These are phyloP conservation scores for Pichia exigua DNA, from an alignment of 805 yeast genomes.

Conservation along the genomic window DNA sequence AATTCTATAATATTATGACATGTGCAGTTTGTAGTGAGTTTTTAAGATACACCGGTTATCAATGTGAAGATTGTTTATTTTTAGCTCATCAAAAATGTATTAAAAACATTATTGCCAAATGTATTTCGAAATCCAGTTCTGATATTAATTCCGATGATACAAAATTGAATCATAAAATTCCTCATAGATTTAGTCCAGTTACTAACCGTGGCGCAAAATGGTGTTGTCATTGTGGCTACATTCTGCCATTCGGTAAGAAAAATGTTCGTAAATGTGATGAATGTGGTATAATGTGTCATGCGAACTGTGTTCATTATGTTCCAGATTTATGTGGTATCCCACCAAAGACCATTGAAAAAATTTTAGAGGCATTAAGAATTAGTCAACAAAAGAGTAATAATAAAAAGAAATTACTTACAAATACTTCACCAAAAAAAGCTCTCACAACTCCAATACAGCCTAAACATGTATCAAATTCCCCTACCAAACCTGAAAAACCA, in stretches of 20 bases:
- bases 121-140: conserved; percentile 69
- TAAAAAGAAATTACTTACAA: background rate
- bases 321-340: conserved; percentile 99
- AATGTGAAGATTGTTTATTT: conserved; percentile 78
- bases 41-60: conserved; percentile 76
- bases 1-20: conserved; percentile 91
- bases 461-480: background rate
- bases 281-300: conserved; percentile 93
- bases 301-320: conserved; percentile 85
- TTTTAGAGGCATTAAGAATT: conserved; percentile 58
- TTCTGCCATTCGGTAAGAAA: conserved; percentile 90
- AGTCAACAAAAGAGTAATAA: conserved; percentile 4
- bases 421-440: background rate
- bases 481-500: background rate
- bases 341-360: conserved; percentile 91
- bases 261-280: conserved; percentile 87
- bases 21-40: conserved; percentile 98
- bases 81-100: conserved; percentile 77
- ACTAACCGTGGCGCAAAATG: conserved; percentile 94
- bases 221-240: conserved; percentile 99
- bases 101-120: conserved; percentile 72
- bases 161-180: conserved; percentile 89
- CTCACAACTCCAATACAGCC: background rate
- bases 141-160: conserved; percentile 67
- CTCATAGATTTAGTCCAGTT: conserved; percentile 91